phyloP scores from a whole-genome alignment of 306 rosid species.

The Cicer yamashitae region DNA sequence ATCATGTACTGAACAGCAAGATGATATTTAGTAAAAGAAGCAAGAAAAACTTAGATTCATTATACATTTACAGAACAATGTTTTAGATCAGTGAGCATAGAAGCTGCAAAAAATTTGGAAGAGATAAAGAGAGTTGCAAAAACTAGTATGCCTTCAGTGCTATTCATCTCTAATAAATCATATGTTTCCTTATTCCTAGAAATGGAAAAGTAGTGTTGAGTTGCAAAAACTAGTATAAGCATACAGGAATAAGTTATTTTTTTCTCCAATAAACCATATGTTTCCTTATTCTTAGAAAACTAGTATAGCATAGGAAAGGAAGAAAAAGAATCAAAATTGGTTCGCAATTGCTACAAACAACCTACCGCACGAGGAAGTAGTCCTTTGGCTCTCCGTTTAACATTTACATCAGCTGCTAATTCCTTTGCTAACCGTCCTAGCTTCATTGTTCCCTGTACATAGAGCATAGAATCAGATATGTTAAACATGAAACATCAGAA shows the following conservation, averaged over 20 bases:
- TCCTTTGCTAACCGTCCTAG: constrained; percentile 78
- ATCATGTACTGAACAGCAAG: constrained; percentile 11
- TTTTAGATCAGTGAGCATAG: constrained; percentile 3
- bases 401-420: constrained; percentile 83
- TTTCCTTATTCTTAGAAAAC: constrained; percentile 35
- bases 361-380: constrained; percentile 88
- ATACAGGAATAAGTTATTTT: background rate
- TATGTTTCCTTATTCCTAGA: constrained; percentile 1
- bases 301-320: constrained; percentile 7
- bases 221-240: background rate
- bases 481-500: constrained; percentile 35
- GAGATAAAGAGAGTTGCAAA: background rate
- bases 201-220: constrained; percentile 12
- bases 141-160: background rate
- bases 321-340: constrained; percentile 23
- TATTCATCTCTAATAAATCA: constrained; percentile 1
- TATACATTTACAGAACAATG: background rate
- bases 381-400: constrained; percentile 93
- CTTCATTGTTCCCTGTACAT: constrained; percentile 84
- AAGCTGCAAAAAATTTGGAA: constrained; percentile 4
- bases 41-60: constrained; percentile 1
- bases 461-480: constrained; percentile 43
- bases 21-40: constrained; percentile 6
- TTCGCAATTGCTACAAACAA: constrained; percentile 43
- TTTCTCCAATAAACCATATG: background rate